A percentile compares a stretch with the other conserved stretches of the same genome.
phyloP scores from a whole-genome alignment of 1,284 basidiomycete genomes.

The Trametes versicolor region DNA sequence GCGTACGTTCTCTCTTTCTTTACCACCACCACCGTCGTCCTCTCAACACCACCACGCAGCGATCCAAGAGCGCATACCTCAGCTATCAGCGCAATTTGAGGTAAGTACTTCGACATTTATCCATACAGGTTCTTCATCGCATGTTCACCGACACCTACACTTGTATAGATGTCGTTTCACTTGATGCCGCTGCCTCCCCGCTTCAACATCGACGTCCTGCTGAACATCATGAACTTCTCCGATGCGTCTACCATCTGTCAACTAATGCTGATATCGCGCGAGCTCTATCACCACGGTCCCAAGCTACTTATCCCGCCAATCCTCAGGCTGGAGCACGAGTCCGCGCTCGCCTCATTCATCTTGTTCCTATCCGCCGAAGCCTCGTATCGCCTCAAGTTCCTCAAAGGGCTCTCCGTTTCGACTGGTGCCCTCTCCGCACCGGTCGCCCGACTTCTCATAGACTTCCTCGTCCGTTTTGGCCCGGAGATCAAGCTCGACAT shows the following conservation, averaged over 20 bases:
- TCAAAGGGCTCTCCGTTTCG: background rate
- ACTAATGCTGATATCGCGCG: background rate
- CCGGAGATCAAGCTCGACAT: background rate
- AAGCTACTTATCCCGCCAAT: background rate
- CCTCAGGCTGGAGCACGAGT: background rate
- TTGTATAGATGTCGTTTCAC: no score
- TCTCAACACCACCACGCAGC: no score
- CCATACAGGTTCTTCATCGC: no score
- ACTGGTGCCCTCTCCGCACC: no score
- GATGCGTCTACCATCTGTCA: background rate
- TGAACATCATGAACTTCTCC: background rate
- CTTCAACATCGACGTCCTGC: background rate
- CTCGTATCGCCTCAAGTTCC: background rate
- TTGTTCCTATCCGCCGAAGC: background rate
- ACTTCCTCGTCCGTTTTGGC: background rate
- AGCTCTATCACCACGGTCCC: background rate
- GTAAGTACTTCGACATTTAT: no score
- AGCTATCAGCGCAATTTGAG: no score
- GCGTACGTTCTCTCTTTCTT: no score
- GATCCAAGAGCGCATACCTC: no score
- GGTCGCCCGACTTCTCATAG: background rate
- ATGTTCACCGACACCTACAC: no score
- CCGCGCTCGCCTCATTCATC: background rate
- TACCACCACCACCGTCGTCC: no score
- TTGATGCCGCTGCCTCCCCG: no score